These are phyloP conservation scores for Hemisphaericaspora lyxosophila DNA, from an alignment of 1,139 yeast species.

Conservation along the genomic window DNA sequence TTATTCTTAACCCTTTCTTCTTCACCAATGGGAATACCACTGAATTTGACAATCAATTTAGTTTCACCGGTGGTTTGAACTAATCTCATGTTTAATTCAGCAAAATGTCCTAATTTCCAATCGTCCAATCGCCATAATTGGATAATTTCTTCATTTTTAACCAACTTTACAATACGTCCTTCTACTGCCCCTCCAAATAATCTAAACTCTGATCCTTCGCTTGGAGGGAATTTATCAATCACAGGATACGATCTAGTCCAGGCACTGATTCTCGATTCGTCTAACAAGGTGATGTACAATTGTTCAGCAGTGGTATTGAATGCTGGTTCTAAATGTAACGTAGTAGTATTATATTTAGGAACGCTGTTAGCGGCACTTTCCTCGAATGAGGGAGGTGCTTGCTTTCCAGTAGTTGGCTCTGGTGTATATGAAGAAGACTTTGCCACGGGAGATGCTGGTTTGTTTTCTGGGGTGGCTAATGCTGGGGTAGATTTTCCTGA, in stretches of 20 bases:
- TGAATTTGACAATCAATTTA: conserved; percentile 70
- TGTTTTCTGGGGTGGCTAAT: not conserved
- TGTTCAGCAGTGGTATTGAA: conserved; percentile 90
- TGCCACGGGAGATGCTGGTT: conserved; percentile 1
- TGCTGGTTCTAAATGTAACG: conserved; percentile 71
- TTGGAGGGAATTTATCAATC: conserved; percentile 51
- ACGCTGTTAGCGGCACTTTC: conserved; percentile 22
- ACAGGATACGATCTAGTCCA: conserved; percentile 84
- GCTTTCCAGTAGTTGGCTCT: conserved; percentile 8
- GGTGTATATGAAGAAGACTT: conserved; percentile 1
- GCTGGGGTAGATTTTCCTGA: not conserved
- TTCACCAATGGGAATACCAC: conserved; percentile 96
- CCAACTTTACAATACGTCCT: conserved; percentile 65
- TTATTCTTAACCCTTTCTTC: conserved; percentile 85
- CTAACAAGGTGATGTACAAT: conserved; percentile 71
- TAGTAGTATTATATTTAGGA: conserved; percentile 75
- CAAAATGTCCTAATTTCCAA: conserved; percentile 85
- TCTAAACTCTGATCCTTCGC: conserved; percentile 61
- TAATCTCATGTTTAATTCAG: conserved; percentile 63
- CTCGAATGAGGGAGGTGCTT: conserved; percentile 14
- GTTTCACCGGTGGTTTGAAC: conserved; percentile 83
- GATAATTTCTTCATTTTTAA: conserved; percentile 56
- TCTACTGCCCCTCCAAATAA: conserved; percentile 87
- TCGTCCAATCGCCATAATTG: conserved; percentile 85
- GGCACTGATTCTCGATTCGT: conserved; percentile 74